Evolutionary conservation across 2,329 filamentous ascomycete species (phyloP).

Genomic region (Monosporascus sp.): DNA sequence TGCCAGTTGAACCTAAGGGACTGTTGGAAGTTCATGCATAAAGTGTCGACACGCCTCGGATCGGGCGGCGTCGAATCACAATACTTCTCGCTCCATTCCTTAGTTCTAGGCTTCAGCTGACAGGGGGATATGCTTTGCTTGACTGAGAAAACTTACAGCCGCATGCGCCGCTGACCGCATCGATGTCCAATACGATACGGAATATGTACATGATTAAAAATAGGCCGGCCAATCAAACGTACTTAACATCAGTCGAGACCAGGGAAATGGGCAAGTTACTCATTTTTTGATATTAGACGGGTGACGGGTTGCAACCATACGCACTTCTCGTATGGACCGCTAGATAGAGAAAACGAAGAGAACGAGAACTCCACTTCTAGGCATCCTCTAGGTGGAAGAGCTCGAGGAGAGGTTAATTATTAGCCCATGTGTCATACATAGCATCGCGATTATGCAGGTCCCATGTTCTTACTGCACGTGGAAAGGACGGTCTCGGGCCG

Average conservation of each 20-base stretch:
- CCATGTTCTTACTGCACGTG: no score
- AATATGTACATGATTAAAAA: neutral
- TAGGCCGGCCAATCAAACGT: neutral
- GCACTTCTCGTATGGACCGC: no score
- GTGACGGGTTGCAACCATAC: no score
- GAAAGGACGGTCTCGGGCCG: no score
- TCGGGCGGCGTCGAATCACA: neutral
- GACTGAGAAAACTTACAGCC: neutral
- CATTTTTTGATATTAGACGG: no score
- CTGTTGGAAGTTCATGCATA: neutral
- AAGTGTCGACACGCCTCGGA: neutral
- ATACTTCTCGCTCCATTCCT: neutral
- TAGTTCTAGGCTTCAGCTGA: neutral
- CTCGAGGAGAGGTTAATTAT: no score
- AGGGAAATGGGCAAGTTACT: neutral
- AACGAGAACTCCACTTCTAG: no score
- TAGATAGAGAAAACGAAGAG: no score
- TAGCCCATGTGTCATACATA: no score
- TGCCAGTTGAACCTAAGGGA: neutral
- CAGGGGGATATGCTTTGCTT: neutral
- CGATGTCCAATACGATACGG: neutral
- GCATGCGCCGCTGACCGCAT: neutral
- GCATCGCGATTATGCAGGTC: no score
- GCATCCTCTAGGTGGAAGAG: no score
- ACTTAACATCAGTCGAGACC: neutral